Evolutionary conservation across 495 filamentous ascomycete genomes (phyloP).

Genomic region (Penicillium pancosmium): DNA sequence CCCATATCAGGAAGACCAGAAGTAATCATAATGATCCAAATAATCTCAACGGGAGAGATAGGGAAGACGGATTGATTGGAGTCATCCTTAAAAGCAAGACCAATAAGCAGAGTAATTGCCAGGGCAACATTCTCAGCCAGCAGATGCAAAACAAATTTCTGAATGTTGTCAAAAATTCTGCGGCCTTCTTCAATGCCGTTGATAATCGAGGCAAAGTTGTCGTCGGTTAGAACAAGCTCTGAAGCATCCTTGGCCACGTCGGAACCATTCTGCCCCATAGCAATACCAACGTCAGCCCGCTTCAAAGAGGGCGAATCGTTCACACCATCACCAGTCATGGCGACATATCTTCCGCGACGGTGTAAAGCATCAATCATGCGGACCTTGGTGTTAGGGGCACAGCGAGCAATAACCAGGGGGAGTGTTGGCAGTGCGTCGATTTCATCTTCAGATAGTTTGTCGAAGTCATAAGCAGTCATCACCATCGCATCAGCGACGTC

Average conservation of each 20-base stretch:
- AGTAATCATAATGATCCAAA: constrained; percentile 81
- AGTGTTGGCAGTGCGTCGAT: constrained; percentile 68
- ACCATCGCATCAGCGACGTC: constrained; percentile 66
- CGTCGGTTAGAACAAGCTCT: constrained; percentile 77
- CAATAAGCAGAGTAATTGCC: constrained; percentile 67
- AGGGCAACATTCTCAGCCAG: constrained; percentile 75
- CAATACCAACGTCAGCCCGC: constrained; percentile 81
- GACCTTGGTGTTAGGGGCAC: constrained; percentile 72
- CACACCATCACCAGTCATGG: constrained; percentile 89
- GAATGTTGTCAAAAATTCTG: constrained; percentile 76
- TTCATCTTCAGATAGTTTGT: constrained; percentile 62
- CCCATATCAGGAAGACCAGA: constrained; percentile 76
- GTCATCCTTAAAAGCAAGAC: constrained; percentile 70
- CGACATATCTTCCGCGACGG: constrained; percentile 65
- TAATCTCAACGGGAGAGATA: constrained; percentile 70
- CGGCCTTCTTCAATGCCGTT: constrained; percentile 73
- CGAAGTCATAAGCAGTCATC: constrained; percentile 72
- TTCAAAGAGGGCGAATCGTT: constrained; percentile 85
- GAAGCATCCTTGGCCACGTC: constrained; percentile 89
- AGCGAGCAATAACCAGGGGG: constrained; percentile 71
- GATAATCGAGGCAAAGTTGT: constrained; percentile 84
- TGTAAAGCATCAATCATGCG: constrained; percentile 79
- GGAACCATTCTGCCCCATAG: constrained; percentile 75
- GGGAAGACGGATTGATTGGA: constrained; percentile 69
- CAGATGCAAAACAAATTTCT: constrained; percentile 76